Evolutionary conservation across 1,284 basidiomycete species (phyloP).

Genomic region (Pseudozyma thailandica): DNA sequence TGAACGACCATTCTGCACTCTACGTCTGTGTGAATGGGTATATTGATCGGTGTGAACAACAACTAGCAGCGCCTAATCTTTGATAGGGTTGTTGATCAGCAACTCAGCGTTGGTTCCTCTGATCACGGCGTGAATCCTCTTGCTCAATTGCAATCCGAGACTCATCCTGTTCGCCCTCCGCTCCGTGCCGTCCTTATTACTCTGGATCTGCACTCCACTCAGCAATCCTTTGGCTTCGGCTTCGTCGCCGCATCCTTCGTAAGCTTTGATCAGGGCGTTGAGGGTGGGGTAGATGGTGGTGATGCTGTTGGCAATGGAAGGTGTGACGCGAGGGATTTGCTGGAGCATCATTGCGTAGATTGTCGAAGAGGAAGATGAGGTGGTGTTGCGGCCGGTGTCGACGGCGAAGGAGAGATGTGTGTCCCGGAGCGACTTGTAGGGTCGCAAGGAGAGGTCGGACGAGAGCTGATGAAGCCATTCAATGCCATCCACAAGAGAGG

Average conservation of each 20-base stretch:
- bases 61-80: slow-evolving; percentile 9
- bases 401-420: slow-evolving; percentile 44
- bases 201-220: slow-evolving; percentile 18
- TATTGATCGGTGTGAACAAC: background rate
- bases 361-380: slow-evolving; percentile 9
- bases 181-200: slow-evolving; percentile 38
- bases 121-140: slow-evolving; percentile 35
- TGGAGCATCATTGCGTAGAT: slow-evolving; percentile 43
- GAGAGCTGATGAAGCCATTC: slow-evolving; percentile 46
- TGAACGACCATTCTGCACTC: background rate
- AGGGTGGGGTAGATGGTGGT: slow-evolving; percentile 33
- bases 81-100: slow-evolving; percentile 37
- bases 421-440: slow-evolving; percentile 45
- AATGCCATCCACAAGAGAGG: slow-evolving; percentile 28
- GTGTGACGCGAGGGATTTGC: slow-evolving; percentile 45
- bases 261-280: slow-evolving; percentile 18
- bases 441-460: slow-evolving; percentile 37
- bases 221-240: slow-evolving; percentile 15
- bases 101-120: slow-evolving; percentile 23
- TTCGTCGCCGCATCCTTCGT: slow-evolving; percentile 18
- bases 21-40: too few species aligned
- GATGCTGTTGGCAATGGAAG: slow-evolving; percentile 33
- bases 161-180: slow-evolving; percentile 20
- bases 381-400: slow-evolving; percentile 42
- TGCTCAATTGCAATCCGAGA: slow-evolving; percentile 36